Conservation (phyloP, 805 yeast species). For the Pichia exigua region DNA sequence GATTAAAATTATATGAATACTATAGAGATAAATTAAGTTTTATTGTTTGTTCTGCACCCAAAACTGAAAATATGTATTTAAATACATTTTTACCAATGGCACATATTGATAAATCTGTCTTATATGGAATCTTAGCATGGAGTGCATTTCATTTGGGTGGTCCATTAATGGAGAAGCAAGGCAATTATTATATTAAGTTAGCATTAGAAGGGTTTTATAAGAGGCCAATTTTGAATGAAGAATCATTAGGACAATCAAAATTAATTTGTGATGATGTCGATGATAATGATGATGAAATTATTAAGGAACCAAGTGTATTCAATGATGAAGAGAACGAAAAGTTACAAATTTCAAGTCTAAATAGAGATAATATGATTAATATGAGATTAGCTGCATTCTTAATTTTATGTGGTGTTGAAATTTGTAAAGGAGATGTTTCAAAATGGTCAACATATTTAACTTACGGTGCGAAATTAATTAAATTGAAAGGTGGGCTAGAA, state of each 20-base stretch:
- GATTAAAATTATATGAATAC: conserved; percentile 34
- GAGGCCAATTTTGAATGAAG: conserved; percentile 23
- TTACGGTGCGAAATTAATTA: conserved; percentile 58
- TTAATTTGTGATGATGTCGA: conserved; percentile 22
- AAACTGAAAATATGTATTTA: conserved; percentile 42
- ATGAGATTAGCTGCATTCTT: conserved; percentile 55
- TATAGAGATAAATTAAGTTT: conserved; percentile 38
- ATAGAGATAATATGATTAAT: conserved; percentile 28
- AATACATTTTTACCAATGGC: conserved; percentile 50
- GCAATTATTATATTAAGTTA: conserved; percentile 37
- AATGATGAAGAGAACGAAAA: conserved; percentile 11
- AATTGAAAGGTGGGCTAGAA: conserved; percentile 52
- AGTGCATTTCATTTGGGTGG: conserved; percentile 46
- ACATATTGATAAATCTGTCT: conserved; percentile 40
- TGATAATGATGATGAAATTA: conserved; percentile 22
- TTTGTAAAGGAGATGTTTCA: conserved; percentile 73
- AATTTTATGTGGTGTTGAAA: conserved; percentile 71
- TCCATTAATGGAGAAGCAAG: conserved; percentile 37
- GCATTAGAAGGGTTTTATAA: conserved; percentile 38
- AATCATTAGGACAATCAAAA: conserved; percentile 12
- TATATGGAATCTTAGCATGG: conserved; percentile 49
- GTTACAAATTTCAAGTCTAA: conserved; percentile 14
- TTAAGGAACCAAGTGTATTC: conserved; percentile 1
- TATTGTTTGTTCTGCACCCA: conserved; percentile 42
- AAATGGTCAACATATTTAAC: conserved; percentile 64